Evolutionary conservation across 2,329 filamentous ascomycete genomes (phyloP).

Genomic region (Cordyceps militaris): DNA sequence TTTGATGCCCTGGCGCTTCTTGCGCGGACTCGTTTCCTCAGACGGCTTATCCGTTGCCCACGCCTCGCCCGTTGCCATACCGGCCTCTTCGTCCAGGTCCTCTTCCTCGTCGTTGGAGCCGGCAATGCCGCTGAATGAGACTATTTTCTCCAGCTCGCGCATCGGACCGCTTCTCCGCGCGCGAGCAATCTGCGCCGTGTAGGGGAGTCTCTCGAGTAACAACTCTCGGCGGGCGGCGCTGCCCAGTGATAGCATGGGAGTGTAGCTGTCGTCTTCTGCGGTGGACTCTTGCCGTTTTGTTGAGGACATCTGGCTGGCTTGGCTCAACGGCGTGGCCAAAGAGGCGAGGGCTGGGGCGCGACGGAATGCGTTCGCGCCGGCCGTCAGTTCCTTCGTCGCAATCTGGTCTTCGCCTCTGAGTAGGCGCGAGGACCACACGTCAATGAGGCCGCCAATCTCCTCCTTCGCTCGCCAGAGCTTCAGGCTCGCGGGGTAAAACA

Average conservation of each 20-base stretch:
- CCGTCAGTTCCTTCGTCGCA: constrained; percentile 33
- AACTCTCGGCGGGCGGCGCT: constrained; percentile 64
- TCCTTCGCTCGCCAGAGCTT: constrained; percentile 79
- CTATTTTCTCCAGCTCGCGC: constrained; percentile 60
- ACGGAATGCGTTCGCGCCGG: constrained; percentile 43
- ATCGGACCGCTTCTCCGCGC: constrained; percentile 33
- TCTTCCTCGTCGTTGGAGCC: constrained; percentile 38
- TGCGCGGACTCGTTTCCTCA: constrained; percentile 45
- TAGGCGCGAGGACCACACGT: constrained; percentile 58
- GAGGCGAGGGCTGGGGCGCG: constrained; percentile 18
- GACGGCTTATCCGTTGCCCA: constrained; percentile 58
- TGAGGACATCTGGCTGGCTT: neutral
- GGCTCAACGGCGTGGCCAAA: constrained; percentile 5
- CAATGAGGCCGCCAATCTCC: constrained; percentile 68
- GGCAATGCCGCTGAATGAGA: constrained; percentile 56
- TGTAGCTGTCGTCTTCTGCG: constrained; percentile 17
- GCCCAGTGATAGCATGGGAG: constrained; percentile 51
- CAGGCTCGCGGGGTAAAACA: constrained; percentile 85
- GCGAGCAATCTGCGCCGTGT: constrained; percentile 62
- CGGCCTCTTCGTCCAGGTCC: constrained; percentile 33
- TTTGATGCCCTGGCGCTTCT: constrained; percentile 36
- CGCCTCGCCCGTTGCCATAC: constrained; percentile 32
- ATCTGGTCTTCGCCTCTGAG: constrained; percentile 45
- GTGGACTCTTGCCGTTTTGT: neutral
- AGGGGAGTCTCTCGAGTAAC: constrained; percentile 80